Evolutionary conservation across 1,284 basidiomycete genomes (phyloP).

Genomic region (Thecaphora thlaspeos): DNA sequence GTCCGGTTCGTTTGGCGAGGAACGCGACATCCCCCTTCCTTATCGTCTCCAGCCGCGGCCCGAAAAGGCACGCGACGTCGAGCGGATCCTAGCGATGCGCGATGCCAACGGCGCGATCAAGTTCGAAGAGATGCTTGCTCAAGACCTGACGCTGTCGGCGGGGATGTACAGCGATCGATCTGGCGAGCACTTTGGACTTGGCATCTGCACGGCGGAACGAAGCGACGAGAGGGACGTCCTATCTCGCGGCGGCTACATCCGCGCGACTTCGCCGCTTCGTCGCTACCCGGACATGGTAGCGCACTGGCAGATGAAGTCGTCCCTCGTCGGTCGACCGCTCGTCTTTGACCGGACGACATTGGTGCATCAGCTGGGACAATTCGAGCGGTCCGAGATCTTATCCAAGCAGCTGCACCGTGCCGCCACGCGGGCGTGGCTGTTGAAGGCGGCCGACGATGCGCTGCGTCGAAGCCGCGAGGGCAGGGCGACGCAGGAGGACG

Average conservation of each 20-base stretch:
- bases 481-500: too few relatives aligned
- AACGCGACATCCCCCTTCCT: slow-evolving; percentile 68
- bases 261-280: slow-evolving; percentile 84
- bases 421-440: slow-evolving; percentile 32
- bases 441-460: slow-evolving; percentile 13
- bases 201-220: slow-evolving; percentile 63
- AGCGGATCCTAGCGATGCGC: slow-evolving; percentile 52
- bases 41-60: slow-evolving; percentile 65
- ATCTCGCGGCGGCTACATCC: slow-evolving; percentile 64
- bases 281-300: slow-evolving; percentile 78
- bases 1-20: slow-evolving; percentile 71
- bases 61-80: slow-evolving; percentile 17
- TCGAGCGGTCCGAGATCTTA: slow-evolving; percentile 34
- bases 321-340: slow-evolving; percentile 59
- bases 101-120: slow-evolving; percentile 14
- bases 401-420: slow-evolving; percentile 20
- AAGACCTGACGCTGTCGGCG: slow-evolving; percentile 8
- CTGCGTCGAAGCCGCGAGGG: slow-evolving; percentile 6
- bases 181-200: slow-evolving; percentile 70
- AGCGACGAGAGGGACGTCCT: slow-evolving; percentile 21
- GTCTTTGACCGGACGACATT: slow-evolving; percentile 9
- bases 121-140: slow-evolving; percentile 15
- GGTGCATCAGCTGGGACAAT: slow-evolving; percentile 14
- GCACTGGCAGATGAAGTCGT: slow-evolving; percentile 93
- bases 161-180: slow-evolving; percentile 56